These are phyloP conservation scores for Leucogyrophana mollusca DNA, from an alignment of 768 basidiomycete species.

Conservation along the genomic window DNA sequence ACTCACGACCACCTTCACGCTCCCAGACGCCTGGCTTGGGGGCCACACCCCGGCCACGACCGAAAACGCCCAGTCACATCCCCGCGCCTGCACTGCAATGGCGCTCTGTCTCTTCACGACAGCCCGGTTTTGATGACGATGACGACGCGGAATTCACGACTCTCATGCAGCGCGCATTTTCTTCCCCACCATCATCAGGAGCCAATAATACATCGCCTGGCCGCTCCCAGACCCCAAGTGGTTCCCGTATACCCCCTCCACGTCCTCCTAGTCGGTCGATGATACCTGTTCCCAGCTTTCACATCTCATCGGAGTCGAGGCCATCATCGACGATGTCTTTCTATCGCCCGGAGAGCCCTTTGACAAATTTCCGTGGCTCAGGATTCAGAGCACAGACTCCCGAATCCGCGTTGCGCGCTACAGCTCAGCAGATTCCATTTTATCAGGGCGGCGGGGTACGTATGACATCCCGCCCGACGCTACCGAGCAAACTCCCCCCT, in stretches of 20 bases:
- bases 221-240: conserved; percentile 39
- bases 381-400: conserved; percentile 66
- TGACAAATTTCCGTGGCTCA: conserved; percentile 43
- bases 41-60: conserved; percentile 62
- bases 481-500: conserved; percentile 54
- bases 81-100: conserved; percentile 57
- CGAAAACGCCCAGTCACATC: conserved; percentile 80
- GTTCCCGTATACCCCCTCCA: conserved; percentile 49
- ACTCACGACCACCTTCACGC: conserved; percentile 48
- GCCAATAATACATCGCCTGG: conserved; percentile 32
- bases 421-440: conserved; percentile 57
- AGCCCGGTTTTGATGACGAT: conserved; percentile 44
- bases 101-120: conserved; percentile 47
- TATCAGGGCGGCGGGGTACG: conserved; percentile 44
- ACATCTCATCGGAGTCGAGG: conserved; percentile 66
- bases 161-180: conserved; percentile 60
- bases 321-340: conserved; percentile 73
- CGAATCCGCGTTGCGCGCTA: conserved; percentile 58
- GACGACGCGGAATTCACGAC: conserved; percentile 43
- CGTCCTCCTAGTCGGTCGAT: conserved; percentile 81
- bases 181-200: conserved; percentile 53
- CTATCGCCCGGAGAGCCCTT: conserved; percentile 55
- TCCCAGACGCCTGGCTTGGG: conserved; percentile 51
- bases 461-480: conserved; percentile 37
- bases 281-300: conserved; percentile 78